Percentiles rank a stretch among this genome's conserved stretches.
Evolutionary conservation across 129 eudicot species (phyloP).

Genomic region (Chrysanthemum makinoi): DNA sequence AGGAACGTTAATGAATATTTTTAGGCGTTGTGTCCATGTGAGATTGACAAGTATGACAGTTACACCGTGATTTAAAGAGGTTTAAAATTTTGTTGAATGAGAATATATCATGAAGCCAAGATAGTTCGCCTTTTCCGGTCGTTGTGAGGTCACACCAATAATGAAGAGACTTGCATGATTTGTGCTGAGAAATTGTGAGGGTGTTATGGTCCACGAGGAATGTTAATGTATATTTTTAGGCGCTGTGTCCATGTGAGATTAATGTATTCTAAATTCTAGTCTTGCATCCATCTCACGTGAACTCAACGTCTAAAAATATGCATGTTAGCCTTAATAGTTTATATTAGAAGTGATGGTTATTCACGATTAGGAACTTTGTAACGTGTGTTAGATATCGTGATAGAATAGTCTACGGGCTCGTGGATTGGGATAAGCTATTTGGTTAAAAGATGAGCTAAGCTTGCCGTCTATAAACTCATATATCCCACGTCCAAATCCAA

Average conservation of each 20-base stretch:
- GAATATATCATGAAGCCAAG: neutral
- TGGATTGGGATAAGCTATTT: no score
- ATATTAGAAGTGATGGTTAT: no score
- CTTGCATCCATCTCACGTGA: neutral
- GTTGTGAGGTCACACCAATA: neutral
- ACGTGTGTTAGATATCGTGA: no score
- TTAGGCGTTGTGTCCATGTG: neutral
- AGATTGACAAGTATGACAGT: neutral
- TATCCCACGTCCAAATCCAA: no score
- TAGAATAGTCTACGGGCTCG: no score
- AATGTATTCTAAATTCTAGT: neutral
- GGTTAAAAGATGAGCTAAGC: no score
- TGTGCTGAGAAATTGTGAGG: neutral
- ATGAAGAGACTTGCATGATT: neutral
- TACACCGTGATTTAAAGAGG: neutral
- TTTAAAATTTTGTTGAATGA: neutral
- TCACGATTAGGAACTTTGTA: no score
- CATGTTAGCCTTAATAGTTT: no score
- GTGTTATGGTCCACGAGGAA: neutral
- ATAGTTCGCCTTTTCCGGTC: neutral
- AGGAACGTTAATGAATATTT: neutral
- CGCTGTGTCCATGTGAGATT: neutral
- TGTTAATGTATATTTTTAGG: neutral
- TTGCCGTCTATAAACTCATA: no score
- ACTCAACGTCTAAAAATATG: constrained; percentile 3